Base-by-base conservation (phyloP, 352 stramenopile genomes). In the Phytopythium cucurbitacearum region DNA sequence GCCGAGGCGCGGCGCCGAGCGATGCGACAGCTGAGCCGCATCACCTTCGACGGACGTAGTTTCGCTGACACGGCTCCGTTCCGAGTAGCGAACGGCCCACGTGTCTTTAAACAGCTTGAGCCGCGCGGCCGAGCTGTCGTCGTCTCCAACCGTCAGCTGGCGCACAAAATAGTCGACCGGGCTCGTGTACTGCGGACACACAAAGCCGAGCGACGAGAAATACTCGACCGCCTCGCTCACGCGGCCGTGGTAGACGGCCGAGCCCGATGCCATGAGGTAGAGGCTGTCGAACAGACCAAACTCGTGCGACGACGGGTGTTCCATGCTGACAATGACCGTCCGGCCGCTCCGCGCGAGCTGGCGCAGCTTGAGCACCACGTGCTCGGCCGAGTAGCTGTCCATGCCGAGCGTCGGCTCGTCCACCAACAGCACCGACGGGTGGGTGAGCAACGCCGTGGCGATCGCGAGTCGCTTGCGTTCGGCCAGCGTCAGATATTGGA, bases 311-410 rank as follows among this genome's bases (percentile, higher is more conserved):
- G 80, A 90, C n/a, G 89, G 89, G 53, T 87, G 77, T 7, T 86
- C 73, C 74, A 97, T 97, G 1, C 92, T 88, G 35, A 91, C 85
- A 12, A 97, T 68, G 7, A 97, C 72, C 3, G 89, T 97, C 44
- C 88, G 87, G 35, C 89, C 88, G 46, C 70, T 52, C 54, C 87
- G 82, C 5, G 87, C 87, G 11, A 97, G 66, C 39, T 87, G 73
- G 40, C 80, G 76, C 3, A 90, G 58, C 33, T 83, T 76, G 0
- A 67, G 40, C 35, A 91, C 57, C 0, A 88, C 62, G 1, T 54
- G 57, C 49, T 89, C 69, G 4, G 76, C 69, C 39, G 75, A 73
- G 62, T 76, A 84, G 48, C 75, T 76, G 56, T 89, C 79, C 21
- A 89, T 64, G 7, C 62, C 85, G 16, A 62, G 62, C 15, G 82